phyloP scores from a whole-genome alignment of 1,284 basidiomycete genomes.

The Termitomyces sp. region DNA sequence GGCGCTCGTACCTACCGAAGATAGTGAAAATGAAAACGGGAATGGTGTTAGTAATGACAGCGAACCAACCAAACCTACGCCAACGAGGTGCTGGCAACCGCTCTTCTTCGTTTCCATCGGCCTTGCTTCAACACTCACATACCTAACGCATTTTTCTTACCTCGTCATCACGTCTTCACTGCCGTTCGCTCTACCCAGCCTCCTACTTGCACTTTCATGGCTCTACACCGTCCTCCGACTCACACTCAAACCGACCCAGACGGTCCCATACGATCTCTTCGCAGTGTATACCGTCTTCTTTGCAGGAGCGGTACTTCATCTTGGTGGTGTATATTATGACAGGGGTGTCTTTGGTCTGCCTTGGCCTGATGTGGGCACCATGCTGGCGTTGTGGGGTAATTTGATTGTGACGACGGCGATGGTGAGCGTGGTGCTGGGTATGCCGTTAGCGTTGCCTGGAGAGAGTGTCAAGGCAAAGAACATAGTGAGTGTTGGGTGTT shows the following conservation, averaged over 20 bases:
- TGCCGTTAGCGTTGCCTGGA: conserved; percentile 57
- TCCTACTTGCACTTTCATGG: conserved; percentile 49
- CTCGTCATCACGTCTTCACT: conserved; percentile 27
- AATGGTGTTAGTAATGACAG: background rate
- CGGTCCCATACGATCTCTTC: conserved; percentile 7
- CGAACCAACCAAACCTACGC: background rate
- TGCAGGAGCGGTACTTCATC: background rate
- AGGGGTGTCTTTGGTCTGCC: conserved; percentile 18
- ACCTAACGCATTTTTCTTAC: conserved; percentile 47
- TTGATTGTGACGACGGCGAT: conserved; percentile 34
- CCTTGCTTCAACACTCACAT: conserved; percentile 43
- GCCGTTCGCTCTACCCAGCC: conserved; percentile 23
- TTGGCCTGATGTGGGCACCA: conserved; percentile 27
- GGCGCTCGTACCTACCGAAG: conserved; percentile 27
- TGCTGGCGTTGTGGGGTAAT: conserved; percentile 36
- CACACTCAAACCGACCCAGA: background rate
- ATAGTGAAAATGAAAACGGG: background rate
- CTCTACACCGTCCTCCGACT: conserved; percentile 34
- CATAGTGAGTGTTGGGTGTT: conserved; percentile 36
- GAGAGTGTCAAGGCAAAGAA: conserved; percentile 39
- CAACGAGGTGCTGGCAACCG: background rate
- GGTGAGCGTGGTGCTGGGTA: conserved; percentile 42
- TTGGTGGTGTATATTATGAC: conserved; percentile 5
- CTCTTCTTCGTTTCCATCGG: conserved; percentile 45
- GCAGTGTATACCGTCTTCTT: background rate